These are phyloP conservation scores for Lanmaoa rubissima DNA, from an alignment of 768 basidiomycete genomes.

Conservation along the genomic window DNA sequence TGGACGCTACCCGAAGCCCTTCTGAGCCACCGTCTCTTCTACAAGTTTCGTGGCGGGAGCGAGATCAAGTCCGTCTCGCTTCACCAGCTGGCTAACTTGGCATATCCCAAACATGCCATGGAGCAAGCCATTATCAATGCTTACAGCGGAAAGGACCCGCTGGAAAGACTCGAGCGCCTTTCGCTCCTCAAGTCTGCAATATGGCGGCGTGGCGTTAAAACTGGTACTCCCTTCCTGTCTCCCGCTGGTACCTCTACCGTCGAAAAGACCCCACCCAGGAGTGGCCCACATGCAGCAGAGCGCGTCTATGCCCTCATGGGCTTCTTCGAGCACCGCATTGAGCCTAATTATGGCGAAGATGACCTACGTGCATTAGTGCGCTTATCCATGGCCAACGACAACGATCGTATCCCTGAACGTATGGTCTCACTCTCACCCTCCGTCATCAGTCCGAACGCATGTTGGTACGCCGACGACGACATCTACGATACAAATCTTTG, in stretches of 20 bases:
- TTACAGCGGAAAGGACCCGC: conserved; percentile 18
- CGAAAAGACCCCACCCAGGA: neutral
- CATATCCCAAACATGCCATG: conserved; percentile 6
- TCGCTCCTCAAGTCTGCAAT: conserved; percentile 18
- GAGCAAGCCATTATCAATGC: conserved; percentile 18
- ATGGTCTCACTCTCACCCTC: conserved; percentile 21
- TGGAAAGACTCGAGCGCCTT: conserved; percentile 18
- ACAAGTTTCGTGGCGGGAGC: neutral
- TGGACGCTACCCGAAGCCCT: conserved; percentile 18
- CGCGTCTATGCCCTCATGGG: conserved; percentile 23
- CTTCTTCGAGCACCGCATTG: conserved; percentile 23
- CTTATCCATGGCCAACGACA: conserved; percentile 25
- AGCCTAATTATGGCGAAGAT: conserved; percentile 10
- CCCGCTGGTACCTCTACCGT: too few relatives aligned
- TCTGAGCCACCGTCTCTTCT: conserved; percentile 8
- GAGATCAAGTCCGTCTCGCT: neutral
- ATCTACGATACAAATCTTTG: conserved; percentile 15
- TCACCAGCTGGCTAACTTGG: conserved; percentile 13
- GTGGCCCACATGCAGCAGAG: conserved; percentile 13
- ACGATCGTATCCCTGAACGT: conserved; percentile 21
- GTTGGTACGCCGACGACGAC: conserved; percentile 23
- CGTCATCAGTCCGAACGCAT: neutral
- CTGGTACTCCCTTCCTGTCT: neutral
- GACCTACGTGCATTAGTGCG: conserved; percentile 18
- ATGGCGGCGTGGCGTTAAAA: conserved; percentile 7